Conservation (phyloP, 148 eudicot genomes). For the Chenopodium berlandieri region DNA sequence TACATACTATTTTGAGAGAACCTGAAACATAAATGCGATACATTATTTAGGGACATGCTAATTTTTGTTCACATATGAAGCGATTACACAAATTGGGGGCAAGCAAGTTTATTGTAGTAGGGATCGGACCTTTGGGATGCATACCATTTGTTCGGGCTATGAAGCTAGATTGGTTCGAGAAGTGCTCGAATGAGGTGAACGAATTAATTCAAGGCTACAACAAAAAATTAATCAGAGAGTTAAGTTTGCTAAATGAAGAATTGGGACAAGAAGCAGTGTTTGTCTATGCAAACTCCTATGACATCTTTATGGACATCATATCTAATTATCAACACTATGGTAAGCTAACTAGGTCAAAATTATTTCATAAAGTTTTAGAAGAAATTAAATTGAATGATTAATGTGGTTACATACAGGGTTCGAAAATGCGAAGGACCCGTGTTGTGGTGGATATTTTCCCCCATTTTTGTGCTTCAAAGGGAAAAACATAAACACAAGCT, state of each 20-base stretch:
- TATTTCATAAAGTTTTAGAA: neutral
- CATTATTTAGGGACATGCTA: neutral
- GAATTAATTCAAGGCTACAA: conserved; percentile 46
- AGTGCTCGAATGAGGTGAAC: conserved; percentile 46
- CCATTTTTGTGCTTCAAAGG: conserved; percentile 44
- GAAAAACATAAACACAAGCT: conserved; percentile 32
- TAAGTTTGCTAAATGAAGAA: conserved; percentile 34
- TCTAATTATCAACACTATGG: conserved; percentile 42
- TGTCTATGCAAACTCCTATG: conserved; percentile 48
- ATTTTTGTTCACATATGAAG: conserved; percentile 27
- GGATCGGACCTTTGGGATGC: conserved; percentile 65
- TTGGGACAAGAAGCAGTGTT: conserved; percentile 41
- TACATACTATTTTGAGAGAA: too few species aligned
- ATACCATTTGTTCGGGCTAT: conserved; percentile 60
- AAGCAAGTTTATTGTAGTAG: conserved; percentile 50
- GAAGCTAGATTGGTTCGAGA: conserved; percentile 29
- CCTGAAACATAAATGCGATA: neutral
- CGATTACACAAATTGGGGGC: conserved; percentile 50
- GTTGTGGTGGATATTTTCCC: conserved; percentile 63
- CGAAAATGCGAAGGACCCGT: conserved; percentile 47
- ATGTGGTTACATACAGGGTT: conserved; percentile 37
- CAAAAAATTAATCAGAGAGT: conserved; percentile 30
- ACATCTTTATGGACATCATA: conserved; percentile 45
- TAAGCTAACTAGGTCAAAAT: conserved; percentile 13
- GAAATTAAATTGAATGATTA: neutral